Conservation (phyloP, 1,284 basidiomycete species). For the Agroathelia rolfsii region DNA sequence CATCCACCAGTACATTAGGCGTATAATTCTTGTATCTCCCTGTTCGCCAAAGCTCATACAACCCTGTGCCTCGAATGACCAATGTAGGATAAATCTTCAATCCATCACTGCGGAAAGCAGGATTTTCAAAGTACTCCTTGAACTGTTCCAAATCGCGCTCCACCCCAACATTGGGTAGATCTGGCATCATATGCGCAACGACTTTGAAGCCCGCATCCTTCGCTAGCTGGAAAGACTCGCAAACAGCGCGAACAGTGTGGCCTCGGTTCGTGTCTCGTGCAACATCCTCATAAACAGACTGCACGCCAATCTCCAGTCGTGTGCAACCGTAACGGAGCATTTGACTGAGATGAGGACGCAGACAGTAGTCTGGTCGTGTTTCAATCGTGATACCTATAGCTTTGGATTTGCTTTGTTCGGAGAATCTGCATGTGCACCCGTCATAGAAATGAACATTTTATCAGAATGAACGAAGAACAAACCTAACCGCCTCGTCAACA, state of each 20-base stretch:
- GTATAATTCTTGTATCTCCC: constrained; percentile 99
- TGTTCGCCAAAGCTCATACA: constrained; percentile 96
- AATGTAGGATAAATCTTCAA: constrained; percentile 98
- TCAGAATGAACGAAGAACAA: constrained; percentile 13
- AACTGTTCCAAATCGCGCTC: constrained; percentile 98
- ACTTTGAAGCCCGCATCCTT: constrained; percentile 99
- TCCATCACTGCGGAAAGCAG: constrained; percentile 93
- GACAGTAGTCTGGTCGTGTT: constrained; percentile 96
- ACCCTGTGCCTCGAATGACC: constrained; percentile 94
- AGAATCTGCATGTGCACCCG: constrained; percentile 49
- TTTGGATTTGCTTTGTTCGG: constrained; percentile 95
- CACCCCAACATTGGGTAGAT: constrained; percentile 94
- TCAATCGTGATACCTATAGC: constrained; percentile 99
- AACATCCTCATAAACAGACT: constrained; percentile 99
- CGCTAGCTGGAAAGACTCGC: constrained; percentile 95
- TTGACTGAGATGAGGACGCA: constrained; percentile 93
- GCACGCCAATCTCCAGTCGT: constrained; percentile 95
- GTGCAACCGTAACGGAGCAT: constrained; percentile 99
- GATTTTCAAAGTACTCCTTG: constrained; percentile 98
- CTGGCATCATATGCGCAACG: constrained; percentile 97
- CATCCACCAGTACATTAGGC: constrained; percentile 94
- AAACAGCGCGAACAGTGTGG: constrained; percentile 95
- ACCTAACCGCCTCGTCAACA: constrained; percentile 95
- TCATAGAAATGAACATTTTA: constrained; percentile 6
- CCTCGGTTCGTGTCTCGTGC: constrained; percentile 97